Conservation (phyloP, 1,284 basidiomycete genomes). For the Sanghuangporus weigelae region DNA sequence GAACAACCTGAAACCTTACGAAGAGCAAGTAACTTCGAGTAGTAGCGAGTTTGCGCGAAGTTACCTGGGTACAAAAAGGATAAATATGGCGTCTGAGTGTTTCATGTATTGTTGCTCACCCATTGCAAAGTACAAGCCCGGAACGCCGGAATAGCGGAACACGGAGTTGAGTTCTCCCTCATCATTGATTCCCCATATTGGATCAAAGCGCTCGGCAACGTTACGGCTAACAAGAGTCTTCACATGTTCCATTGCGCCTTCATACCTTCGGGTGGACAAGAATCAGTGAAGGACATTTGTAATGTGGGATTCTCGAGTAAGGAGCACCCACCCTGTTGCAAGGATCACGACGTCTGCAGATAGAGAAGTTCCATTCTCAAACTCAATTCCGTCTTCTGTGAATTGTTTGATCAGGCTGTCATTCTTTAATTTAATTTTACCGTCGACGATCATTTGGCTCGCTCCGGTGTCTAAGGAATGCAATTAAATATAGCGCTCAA, state of each 20-base stretch:
- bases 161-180: constrained; percentile 14
- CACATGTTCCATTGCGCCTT: constrained; percentile 2
- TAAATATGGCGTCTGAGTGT: not conserved
- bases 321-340: constrained; percentile 20
- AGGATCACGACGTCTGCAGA: constrained; percentile 21
- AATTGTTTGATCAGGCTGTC: constrained; percentile 13
- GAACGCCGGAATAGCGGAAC: constrained; percentile 10
- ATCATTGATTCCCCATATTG: constrained; percentile 10
- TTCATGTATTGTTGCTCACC: not conserved
- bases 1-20: constrained; percentile 1
- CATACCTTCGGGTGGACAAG: not conserved
- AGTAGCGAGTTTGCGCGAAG: constrained; percentile 8
- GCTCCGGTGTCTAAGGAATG: constrained; percentile 24
- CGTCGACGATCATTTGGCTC: constrained; percentile 30
- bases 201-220: not conserved
- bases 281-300: not conserved
- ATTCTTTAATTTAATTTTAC: constrained; percentile 27
- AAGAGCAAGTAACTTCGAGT: constrained; percentile 12
- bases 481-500: not conserved
- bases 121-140: constrained; percentile 14
- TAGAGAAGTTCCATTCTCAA: constrained; percentile 19
- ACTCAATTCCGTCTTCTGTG: constrained; percentile 16
- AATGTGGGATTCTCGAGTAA: not conserved
- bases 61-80: constrained; percentile 1
- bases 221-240: constrained; percentile 4